A percentile compares a stretch with the other conserved stretches of the same genome.
These are phyloP conservation scores for Diaporthe helianthi DNA, from an alignment of 2,329 filamentous ascomycete genomes.

Conservation along the genomic window DNA sequence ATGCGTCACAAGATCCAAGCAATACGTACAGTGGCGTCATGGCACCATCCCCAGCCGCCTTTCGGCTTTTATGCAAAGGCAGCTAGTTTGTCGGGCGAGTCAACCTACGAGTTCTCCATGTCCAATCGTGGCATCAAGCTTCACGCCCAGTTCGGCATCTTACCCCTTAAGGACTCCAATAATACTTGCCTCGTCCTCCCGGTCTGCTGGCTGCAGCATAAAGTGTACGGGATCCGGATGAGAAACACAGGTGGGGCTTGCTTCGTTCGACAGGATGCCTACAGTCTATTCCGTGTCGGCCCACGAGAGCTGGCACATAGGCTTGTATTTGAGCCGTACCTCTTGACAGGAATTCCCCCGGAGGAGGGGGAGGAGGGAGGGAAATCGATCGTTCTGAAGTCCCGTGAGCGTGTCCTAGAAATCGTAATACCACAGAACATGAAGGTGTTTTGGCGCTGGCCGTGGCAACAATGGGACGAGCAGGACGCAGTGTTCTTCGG, in stretches of 20 bases:
- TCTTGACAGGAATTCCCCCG: background rate
- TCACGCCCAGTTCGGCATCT: slow-evolving; percentile 14
- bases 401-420: slow-evolving; percentile 5
- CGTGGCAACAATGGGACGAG: slow-evolving; percentile 29
- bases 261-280: slow-evolving; percentile 25
- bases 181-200: slow-evolving; percentile 11
- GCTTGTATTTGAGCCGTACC: slow-evolving; percentile 20
- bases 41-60: slow-evolving; percentile 9
- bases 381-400: background rate
- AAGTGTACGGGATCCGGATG: background rate
- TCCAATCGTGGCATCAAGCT: slow-evolving; percentile 27
- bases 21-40: slow-evolving; percentile 17
- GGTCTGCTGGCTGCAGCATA: background rate
- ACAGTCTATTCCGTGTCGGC: background rate
- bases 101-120: slow-evolving; percentile 24
- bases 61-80: background rate
- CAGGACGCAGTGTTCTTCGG: slow-evolving; percentile 17
- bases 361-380: background rate
- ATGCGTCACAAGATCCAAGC: no score
- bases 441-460: slow-evolving; percentile 24
- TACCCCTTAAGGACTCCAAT: background rate
- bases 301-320: background rate
- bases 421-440: background rate
- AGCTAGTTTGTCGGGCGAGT: background rate
- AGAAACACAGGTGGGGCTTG: background rate